Percentiles rank a stretch among this genome's conserved stretches.
phyloP scores from a whole-genome alignment of 2,329 filamentous ascomycete species.

The Colletotrichum spaethianum region DNA sequence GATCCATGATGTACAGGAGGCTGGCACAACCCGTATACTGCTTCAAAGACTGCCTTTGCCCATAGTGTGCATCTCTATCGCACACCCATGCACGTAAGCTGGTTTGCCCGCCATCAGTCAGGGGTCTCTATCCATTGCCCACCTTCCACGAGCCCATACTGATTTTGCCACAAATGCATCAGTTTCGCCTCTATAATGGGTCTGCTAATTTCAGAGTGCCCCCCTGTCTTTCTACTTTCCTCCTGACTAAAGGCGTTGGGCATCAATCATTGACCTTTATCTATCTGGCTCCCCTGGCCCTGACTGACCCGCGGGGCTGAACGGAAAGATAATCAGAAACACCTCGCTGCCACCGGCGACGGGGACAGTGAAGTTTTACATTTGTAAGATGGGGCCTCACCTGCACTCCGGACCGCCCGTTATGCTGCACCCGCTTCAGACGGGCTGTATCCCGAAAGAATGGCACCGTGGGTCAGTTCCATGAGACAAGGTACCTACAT shows the following conservation, averaged over 20 bases:
- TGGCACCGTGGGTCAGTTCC: conserved; percentile 30
- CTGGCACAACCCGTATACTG: background rate
- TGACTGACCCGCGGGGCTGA: no score
- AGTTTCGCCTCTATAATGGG: conserved; percentile 3
- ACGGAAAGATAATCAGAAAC: background rate
- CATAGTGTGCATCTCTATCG: background rate
- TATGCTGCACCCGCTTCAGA: background rate
- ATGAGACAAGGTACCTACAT: background rate
- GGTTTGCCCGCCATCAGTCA: background rate
- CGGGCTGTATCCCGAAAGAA: conserved; percentile 18
- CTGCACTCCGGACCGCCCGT: background rate
- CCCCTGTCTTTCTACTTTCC: background rate
- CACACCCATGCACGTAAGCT: background rate
- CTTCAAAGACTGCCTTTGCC: background rate
- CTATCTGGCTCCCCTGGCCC: background rate
- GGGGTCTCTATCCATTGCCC: background rate
- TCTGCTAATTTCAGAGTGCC: background rate
- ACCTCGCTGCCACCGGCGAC: background rate
- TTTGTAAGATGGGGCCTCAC: background rate
- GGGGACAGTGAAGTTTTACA: background rate
- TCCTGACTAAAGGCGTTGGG: background rate
- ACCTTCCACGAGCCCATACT: background rate
- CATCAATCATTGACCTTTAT: background rate
- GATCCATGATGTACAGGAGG: background rate
- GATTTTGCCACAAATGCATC: background rate